Conservation (phyloP, 768 basidiomycete genomes). For the Leccinum fibrillosum region DNA sequence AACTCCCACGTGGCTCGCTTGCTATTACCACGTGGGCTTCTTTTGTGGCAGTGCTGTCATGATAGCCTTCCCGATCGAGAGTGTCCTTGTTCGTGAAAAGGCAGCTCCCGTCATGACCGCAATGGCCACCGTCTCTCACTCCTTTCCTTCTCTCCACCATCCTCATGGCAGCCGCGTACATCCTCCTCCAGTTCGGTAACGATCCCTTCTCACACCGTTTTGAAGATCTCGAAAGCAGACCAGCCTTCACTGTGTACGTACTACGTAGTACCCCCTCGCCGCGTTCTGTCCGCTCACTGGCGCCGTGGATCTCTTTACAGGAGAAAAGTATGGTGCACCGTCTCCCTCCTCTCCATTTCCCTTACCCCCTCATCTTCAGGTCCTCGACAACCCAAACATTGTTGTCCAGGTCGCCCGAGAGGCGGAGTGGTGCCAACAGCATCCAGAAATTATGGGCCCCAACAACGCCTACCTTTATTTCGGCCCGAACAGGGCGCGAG, state of each 20-base stretch:
- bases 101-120: constrained; percentile 11
- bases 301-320: constrained; percentile 7
- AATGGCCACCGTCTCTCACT: constrained; percentile 7
- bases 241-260: constrained; percentile 68
- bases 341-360: background rate
- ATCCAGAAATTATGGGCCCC: constrained; percentile 78
- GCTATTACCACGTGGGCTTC: constrained; percentile 31
- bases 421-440: constrained; percentile 60
- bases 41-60: constrained; percentile 30
- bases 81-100: constrained; percentile 40
- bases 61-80: constrained; percentile 38
- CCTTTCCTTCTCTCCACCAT: constrained; percentile 21
- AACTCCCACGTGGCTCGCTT: constrained; percentile 35
- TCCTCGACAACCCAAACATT: constrained; percentile 53
- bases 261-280: constrained; percentile 1
- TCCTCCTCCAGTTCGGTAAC: constrained; percentile 62
- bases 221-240: constrained; percentile 59
- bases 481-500: constrained; percentile 58
- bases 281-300: constrained; percentile 2
- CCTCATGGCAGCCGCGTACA: constrained; percentile 38
- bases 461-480: constrained; percentile 73
- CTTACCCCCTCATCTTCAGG: constrained; percentile 33
- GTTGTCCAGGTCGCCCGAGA: constrained; percentile 67
- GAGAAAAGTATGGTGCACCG: constrained; percentile 16
- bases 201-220: constrained; percentile 60